Evolutionary conservation across 495 filamentous ascomycete genomes (phyloP).

Genomic region (Tuber calosporum): DNA sequence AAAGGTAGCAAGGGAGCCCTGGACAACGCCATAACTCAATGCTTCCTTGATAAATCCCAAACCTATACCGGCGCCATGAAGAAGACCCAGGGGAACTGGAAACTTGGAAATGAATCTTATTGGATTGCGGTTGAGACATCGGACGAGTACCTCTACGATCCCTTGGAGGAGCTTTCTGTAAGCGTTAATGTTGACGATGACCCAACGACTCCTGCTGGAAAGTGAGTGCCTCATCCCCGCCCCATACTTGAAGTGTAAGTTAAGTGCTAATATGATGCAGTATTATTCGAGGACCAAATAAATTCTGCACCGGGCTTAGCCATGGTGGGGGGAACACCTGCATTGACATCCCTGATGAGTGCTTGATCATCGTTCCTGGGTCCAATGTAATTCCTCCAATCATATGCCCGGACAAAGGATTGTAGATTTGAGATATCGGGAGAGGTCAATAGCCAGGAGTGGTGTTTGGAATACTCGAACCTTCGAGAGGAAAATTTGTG

Average conservation of each 20-base stretch:
- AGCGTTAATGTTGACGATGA: not conserved
- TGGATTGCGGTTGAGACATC: not conserved
- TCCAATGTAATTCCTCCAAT: not conserved
- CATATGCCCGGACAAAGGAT: not conserved
- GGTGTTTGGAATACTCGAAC: not conserved
- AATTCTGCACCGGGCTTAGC: not conserved
- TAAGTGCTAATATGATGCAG: not conserved
- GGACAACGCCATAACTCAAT: not conserved
- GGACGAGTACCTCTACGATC: not conserved
- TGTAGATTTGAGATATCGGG: not conserved
- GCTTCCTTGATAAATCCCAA: not conserved
- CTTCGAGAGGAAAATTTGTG: not conserved
- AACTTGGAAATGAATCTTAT: not conserved
- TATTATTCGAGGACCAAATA: not conserved
- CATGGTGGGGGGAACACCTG: not conserved
- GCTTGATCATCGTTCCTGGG: not conserved
- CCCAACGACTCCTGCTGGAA: not conserved
- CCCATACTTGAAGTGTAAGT: not conserved
- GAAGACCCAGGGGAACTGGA: constrained; percentile 1
- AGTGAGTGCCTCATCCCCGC: not conserved
- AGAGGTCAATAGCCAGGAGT: not conserved
- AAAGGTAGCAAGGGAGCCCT: not conserved
- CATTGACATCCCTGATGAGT: not conserved
- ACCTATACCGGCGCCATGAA: not conserved
- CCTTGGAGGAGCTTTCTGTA: not conserved